A percentile compares a stretch with the other conserved stretches of the same genome.
Conservation (phyloP, 495 filamentous ascomycete genomes). For the Cairneyella variabilis region DNA sequence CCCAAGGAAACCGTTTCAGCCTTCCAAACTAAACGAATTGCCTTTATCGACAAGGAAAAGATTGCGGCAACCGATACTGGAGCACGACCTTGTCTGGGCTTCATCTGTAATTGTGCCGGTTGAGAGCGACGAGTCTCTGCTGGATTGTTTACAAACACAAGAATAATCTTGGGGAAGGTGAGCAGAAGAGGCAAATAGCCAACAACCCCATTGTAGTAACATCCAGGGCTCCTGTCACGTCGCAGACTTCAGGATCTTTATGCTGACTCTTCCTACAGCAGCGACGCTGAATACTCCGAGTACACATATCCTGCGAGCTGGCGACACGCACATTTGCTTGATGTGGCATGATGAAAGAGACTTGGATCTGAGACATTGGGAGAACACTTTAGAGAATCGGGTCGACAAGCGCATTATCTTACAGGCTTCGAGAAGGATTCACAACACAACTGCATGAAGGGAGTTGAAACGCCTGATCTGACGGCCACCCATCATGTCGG, state of each 20-base stretch:
- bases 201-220: not conserved
- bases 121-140: too few relatives aligned
- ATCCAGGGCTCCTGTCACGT: constrained; percentile 8
- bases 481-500: constrained; percentile 15
- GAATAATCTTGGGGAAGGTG: constrained; percentile 11
- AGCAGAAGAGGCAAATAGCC: not conserved
- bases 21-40: constrained; percentile 7
- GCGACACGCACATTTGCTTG: not conserved
- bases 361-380: constrained; percentile 15
- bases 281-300: not conserved
- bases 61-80: not conserved
- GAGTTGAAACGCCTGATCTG: constrained; percentile 10
- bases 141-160: too few relatives aligned
- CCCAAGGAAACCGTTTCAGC: constrained; percentile 20
- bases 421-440: constrained; percentile 7
- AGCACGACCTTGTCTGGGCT: constrained; percentile 10
- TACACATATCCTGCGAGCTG: not conserved
- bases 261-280: constrained; percentile 15
- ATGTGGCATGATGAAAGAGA: constrained; percentile 21
- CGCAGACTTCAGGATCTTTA: constrained; percentile 16
- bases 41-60: constrained; percentile 12
- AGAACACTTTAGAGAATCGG: constrained; percentile 10
- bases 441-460: not conserved
- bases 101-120: too few relatives aligned
- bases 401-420: constrained; percentile 14